A percentile compares a stretch with the other conserved stretches of the same genome.
Evolutionary conservation across 2,329 filamentous ascomycete species (phyloP).

Genomic region (Talaromyces albobiverticillius): DNA sequence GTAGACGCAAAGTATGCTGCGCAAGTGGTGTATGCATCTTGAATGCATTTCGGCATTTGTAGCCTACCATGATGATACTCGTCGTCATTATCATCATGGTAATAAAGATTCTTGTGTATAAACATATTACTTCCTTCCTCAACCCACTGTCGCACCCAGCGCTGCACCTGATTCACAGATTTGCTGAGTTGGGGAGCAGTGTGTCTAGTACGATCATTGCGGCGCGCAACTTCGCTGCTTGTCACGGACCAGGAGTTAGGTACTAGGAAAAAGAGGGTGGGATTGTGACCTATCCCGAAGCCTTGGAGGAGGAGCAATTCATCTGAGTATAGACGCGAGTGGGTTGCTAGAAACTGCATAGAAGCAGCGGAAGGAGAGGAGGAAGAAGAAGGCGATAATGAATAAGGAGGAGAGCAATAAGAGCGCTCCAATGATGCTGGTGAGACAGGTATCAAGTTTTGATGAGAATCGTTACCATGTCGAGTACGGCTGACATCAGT

Average conservation of each 20-base stretch:
- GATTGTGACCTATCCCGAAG: neutral
- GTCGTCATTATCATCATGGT: neutral
- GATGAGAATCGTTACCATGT: neutral
- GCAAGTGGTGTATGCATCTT: conserved; percentile 9
- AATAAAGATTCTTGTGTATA: conserved; percentile 9
- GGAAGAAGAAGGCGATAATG: neutral
- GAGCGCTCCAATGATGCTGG: neutral
- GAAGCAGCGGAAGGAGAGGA: neutral
- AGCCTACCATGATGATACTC: neutral
- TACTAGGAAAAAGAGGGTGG: conserved; percentile 7
- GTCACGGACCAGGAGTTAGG: conserved; percentile 5
- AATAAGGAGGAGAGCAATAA: neutral
- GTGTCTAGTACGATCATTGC: neutral
- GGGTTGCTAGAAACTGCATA: neutral
- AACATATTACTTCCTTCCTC: conserved; percentile 12
- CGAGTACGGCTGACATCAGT: neutral
- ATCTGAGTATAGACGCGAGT: neutral
- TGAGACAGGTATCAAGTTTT: neutral
- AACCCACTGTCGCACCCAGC: conserved; percentile 12
- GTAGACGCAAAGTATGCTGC: conserved; percentile 10
- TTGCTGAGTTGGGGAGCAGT: neutral
- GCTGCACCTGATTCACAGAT: conserved; percentile 1
- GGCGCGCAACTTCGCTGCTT: neutral
- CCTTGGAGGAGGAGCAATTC: neutral
- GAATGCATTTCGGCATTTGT: conserved; percentile 13